Evolutionary conservation across 2,329 filamentous ascomycete species (phyloP), one percentile per base, ranked within the genome.

Genomic region (Trichoderma sp.): DNA sequence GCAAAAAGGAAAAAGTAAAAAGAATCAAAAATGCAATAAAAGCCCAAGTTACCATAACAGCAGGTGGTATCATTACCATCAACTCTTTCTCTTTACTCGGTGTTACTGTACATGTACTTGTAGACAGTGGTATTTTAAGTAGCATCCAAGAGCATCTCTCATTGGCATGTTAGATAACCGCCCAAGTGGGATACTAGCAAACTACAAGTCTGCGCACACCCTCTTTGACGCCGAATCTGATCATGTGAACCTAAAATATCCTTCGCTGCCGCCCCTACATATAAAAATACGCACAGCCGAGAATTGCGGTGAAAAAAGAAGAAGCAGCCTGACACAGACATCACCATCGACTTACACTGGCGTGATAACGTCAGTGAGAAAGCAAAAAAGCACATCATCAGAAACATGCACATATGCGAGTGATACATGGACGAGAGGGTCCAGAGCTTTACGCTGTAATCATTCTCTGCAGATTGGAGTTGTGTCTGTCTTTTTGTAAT

Each of bases 391-490:
- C 47, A 53, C 47, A 53, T 53, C 47, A 53, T 53, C 20, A 50
- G 26, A 57, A 28, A 17, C 55, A 34, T 20, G 28, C 30, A 59
- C 30, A 62, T 26, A 39, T 43, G 34, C 23, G 17, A 23, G 13
- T 30, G 12, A 64, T 47, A 30, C 15, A 23, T 6, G 39, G 20
- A 47, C 20, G 17, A 30, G 23, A n/a, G 3, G 26, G 20, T 8
- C 20, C 15, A 58, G 36, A 2, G n/a, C 15, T 43, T 43, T 43
- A 43, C 17, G 53, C 36, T 68, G 34, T 68, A 34, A 58, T 57
- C 28, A 64, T 66, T 66, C 50, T 58, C 65, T 68, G 30, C 50
- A 43, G 32, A 68, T 68, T 68, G 66, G 66, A 68, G 66, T 68
- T 61, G 55, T 61, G 66, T 68, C 66, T 61, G 32, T 68, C 53